Evolutionary conservation across 23 red algal species (phyloP).

Genomic region (Pyropia yezoensis): DNA sequence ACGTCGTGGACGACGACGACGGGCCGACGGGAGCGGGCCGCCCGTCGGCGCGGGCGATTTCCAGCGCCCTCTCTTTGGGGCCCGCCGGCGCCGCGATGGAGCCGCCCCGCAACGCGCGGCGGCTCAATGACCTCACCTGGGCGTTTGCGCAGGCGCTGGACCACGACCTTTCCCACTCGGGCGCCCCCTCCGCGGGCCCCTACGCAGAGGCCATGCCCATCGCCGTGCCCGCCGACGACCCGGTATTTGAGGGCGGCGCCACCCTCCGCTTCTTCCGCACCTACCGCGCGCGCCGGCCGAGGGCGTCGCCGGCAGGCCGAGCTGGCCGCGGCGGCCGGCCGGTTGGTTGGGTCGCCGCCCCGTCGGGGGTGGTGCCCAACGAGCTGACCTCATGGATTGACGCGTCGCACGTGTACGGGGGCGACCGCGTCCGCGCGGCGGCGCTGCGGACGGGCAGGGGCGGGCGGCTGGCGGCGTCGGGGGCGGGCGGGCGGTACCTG

Average conservation of each 20-base stretch:
- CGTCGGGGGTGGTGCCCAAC: constrained; percentile 6
- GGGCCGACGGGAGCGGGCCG: constrained; percentile 5
- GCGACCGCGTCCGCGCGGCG: not conserved
- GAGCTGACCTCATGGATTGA: constrained; percentile 11
- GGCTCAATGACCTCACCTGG: constrained; percentile 28
- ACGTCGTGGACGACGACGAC: too few species aligned
- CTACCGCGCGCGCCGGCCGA: not conserved
- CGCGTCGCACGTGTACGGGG: constrained; percentile 9
- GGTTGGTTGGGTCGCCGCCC: too few species aligned
- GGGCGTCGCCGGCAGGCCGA: too few species aligned
- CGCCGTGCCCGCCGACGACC: constrained; percentile 18
- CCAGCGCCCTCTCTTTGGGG: constrained; percentile 21
- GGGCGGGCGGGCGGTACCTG: too few species aligned
- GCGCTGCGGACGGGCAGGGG: constrained; percentile 10
- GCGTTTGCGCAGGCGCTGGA: constrained; percentile 37
- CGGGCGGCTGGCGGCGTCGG: not conserved
- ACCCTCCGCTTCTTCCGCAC: constrained; percentile 20
- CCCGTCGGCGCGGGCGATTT: constrained; percentile 35
- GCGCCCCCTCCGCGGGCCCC: not conserved
- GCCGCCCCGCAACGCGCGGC: constrained; percentile 8
- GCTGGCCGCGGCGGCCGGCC: too few species aligned
- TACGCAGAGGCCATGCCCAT: constrained; percentile 3
- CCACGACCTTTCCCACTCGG: constrained; percentile 14
- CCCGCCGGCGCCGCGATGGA: too few species aligned
- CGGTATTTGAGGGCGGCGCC: constrained; percentile 8